Conservation (phyloP, 1,139 yeast genomes). For the Pichia terricola region DNA sequence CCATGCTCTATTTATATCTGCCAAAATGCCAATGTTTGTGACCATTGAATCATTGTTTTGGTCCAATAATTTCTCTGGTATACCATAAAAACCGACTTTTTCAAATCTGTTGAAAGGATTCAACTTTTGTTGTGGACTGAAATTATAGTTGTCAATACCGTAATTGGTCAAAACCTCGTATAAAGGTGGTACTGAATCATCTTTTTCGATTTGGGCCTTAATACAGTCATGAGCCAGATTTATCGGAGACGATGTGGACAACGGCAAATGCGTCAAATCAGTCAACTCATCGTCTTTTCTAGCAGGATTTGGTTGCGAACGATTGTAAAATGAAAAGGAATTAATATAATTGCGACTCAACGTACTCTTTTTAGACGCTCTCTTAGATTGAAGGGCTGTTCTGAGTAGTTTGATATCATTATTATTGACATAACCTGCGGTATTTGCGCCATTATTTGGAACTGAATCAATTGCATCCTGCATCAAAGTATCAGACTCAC, state of each 20-base stretch:
- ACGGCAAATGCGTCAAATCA: constrained; percentile 15
- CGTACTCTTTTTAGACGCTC: constrained; percentile 16
- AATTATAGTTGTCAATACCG: constrained; percentile 26
- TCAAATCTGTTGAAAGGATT: constrained; percentile 63
- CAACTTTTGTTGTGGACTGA: constrained; percentile 18
- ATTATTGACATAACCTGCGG: background rate
- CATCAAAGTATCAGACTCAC: constrained; percentile 4
- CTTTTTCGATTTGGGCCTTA: constrained; percentile 23
- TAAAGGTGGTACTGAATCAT: constrained; percentile 23
- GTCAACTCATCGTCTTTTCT: constrained; percentile 7
- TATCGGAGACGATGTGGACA: constrained; percentile 23
- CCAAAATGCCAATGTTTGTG: constrained; percentile 76
- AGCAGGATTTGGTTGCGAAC: background rate
- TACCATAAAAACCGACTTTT: constrained; percentile 53
- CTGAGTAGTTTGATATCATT: constrained; percentile 14
- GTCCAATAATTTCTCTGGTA: constrained; percentile 78
- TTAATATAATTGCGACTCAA: constrained; percentile 3
- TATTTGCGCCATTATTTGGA: background rate
- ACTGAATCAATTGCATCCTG: background rate
- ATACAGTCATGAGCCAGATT: constrained; percentile 23
- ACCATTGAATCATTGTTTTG: constrained; percentile 38
- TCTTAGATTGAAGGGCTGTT: constrained; percentile 19
- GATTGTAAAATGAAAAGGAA: constrained; percentile 5
- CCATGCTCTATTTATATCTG: constrained; percentile 83
- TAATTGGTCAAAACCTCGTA: constrained; percentile 23